Evolutionary conservation across 805 yeast species (phyloP).

Genomic region (Yamadazyma tumulicola): DNA sequence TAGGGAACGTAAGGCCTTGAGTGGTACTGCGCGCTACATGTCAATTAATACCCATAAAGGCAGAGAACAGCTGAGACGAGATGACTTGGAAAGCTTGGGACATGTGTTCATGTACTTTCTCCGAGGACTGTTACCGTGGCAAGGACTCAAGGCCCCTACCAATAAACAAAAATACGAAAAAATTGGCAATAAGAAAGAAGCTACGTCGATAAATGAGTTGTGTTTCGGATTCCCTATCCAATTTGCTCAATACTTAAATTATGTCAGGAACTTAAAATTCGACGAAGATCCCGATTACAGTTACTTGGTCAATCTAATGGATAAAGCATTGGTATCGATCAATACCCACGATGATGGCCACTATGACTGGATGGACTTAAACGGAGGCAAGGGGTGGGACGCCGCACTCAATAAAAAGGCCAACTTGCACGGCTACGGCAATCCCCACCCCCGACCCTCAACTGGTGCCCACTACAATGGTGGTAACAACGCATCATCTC

Average conservation of each 20-base stretch:
- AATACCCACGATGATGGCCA: slow-evolving; percentile 45
- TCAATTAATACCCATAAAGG: slow-evolving; percentile 86
- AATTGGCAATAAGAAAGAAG: slow-evolving; percentile 76
- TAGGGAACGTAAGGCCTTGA: slow-evolving; percentile 72
- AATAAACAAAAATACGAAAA: slow-evolving; percentile 79
- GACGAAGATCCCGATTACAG: slow-evolving; percentile 81
- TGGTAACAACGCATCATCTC: slow-evolving; percentile 11
- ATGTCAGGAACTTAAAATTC: slow-evolving; percentile 66
- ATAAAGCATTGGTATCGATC: slow-evolving; percentile 70
- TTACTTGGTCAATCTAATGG: slow-evolving; percentile 71
- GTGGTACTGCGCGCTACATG: slow-evolving; percentile 87
- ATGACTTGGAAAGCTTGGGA: slow-evolving; percentile 77
- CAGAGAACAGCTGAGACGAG: slow-evolving; percentile 78
- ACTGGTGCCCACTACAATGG: slow-evolving; percentile 4
- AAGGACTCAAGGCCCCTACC: slow-evolving; percentile 85
- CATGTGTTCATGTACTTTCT: slow-evolving; percentile 79
- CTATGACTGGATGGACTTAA: slow-evolving; percentile 80
- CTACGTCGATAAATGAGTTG: slow-evolving; percentile 59
- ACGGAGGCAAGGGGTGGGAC: slow-evolving; percentile 82
- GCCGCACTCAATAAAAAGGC: slow-evolving; percentile 71
- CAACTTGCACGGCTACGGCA: slow-evolving; percentile 79
- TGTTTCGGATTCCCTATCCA: slow-evolving; percentile 67
- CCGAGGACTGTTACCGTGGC: slow-evolving; percentile 84
- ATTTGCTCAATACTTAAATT: slow-evolving; percentile 68
- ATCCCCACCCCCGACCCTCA: slow-evolving; percentile 45